These are phyloP conservation scores for Exophiala spinifera DNA, from an alignment of 2,329 filamentous ascomycete genomes.

Conservation along the genomic window DNA sequence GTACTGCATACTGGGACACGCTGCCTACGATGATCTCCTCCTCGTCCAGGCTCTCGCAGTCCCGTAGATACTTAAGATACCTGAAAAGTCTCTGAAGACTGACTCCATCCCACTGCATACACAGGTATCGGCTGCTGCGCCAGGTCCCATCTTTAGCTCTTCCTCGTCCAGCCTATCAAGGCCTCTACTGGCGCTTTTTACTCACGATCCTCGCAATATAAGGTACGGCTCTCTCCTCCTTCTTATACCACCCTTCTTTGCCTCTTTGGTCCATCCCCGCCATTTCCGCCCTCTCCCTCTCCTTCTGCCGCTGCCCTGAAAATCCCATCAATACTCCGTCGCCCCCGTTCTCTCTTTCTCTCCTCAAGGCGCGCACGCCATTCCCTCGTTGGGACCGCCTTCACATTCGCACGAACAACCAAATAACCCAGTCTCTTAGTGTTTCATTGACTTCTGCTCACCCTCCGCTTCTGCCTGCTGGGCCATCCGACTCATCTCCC, in stretches of 20 bases:
- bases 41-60: too few species aligned
- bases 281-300: constrained; percentile 15
- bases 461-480: constrained; percentile 39
- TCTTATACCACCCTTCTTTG: constrained; percentile 46
- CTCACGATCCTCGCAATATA: constrained; percentile 25
- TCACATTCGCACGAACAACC: constrained; percentile 20
- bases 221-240: constrained; percentile 44
- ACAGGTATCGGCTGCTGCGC: constrained; percentile 22
- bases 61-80: too few species aligned
- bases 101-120: constrained; percentile 23
- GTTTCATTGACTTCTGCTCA: constrained; percentile 22
- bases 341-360: constrained; percentile 14
- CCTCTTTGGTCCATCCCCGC: constrained; percentile 31
- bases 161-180: constrained; percentile 25
- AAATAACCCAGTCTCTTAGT: background rate
- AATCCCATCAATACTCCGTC: constrained; percentile 10
- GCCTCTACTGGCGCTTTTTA: constrained; percentile 14
- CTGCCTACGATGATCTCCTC: too few species aligned
- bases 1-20: too few species aligned
- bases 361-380: constrained; percentile 62
- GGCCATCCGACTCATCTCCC: constrained; percentile 39
- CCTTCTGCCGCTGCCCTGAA: constrained; percentile 13
- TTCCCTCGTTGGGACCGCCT: constrained; percentile 57
- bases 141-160: constrained; percentile 27
- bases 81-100: background rate